Base-by-base conservation (phyloP, 192 early-diverging fungal species). In the Backusella luteola region DNA sequence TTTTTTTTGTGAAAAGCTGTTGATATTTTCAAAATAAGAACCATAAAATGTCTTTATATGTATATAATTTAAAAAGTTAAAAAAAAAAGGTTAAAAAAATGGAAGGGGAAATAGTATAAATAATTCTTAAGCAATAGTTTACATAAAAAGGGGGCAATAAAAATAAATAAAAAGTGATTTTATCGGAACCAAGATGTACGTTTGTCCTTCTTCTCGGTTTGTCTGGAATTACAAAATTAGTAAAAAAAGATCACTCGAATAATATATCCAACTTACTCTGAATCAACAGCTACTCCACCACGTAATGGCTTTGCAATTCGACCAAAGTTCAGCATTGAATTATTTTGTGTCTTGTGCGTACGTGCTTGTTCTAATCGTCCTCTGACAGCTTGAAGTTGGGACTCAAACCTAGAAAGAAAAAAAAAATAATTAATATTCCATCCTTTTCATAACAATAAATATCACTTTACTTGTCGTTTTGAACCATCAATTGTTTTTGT, bases 261-360 rank as follows among this genome's bases (percentile, higher is more conserved):
- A 11, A 32, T 26, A 29, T 26, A 26, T 38, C 11, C 3, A 8
- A 12, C 56, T 59, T 26, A 59, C 56, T 42, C 42, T 17, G 39
- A 69, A 19, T 63, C 69, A 39, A 44, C 69, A 34, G 76, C 69
- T 21, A 66, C 66, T 29, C 95, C 94, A 35, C 97, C 97, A 59
- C 95, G 89, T 73, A 98, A 81, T 67, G 96, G 97, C 85, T 96
- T 96, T 76, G 96, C 95, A 73, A 98, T 95, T 49, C 82, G 32
- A 77, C 80, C 78, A 69, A 84, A 81, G 21, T 73, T 69, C 3
- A 85, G 49, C n/a, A 73, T 67, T 38, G 80, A 77, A 34, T 76
- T 66, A 67, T 39, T 79, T 53, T 80, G 79, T 35, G 76, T 75
- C 67, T 77, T 81, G 56, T 79, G 80, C 29, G 80, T 52, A 90